Evolutionary conservation across 2,329 filamentous ascomycete genomes (phyloP).

Genomic region (Falciphora oryzae): DNA sequence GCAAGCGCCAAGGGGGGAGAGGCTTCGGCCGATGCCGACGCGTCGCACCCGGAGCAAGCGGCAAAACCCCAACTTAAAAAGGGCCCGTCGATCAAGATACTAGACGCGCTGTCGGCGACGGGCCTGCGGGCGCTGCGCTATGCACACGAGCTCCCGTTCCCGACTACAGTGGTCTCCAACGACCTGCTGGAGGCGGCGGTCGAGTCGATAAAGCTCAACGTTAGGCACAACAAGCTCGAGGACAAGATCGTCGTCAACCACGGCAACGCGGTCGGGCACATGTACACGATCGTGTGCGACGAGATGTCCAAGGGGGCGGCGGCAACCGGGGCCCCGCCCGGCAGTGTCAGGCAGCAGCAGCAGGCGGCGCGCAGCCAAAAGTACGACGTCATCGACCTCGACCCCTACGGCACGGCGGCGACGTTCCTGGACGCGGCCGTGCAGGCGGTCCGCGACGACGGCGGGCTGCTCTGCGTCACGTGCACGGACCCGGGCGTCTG

Average conservation of each 20-base stretch:
- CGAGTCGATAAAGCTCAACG: slow-evolving; percentile 76
- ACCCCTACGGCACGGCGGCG: slow-evolving; percentile 90
- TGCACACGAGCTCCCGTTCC: slow-evolving; percentile 81
- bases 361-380: slow-evolving; percentile 38
- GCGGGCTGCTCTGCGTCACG: slow-evolving; percentile 87
- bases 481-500: slow-evolving; percentile 96
- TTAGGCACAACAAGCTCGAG: slow-evolving; percentile 71
- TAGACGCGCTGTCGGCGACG: slow-evolving; percentile 92
- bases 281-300: slow-evolving; percentile 68
- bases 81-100: slow-evolving; percentile 63
- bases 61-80: slow-evolving; percentile 20
- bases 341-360: slow-evolving; percentile 22
- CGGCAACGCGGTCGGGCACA: slow-evolving; percentile 82
- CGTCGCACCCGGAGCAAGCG: slow-evolving; percentile 1
- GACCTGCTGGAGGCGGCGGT: slow-evolving; percentile 76
- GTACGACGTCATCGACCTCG: slow-evolving; percentile 94
- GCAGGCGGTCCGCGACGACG: slow-evolving; percentile 75
- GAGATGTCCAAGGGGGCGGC: slow-evolving; percentile 35
- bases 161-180: slow-evolving; percentile 79
- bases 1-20: slow-evolving; percentile 9
- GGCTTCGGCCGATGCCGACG: slow-evolving; percentile 11
- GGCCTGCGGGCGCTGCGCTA: slow-evolving; percentile 88
- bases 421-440: slow-evolving; percentile 89
- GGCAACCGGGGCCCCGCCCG: background rate
- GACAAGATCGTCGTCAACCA: slow-evolving; percentile 66